Evolutionary conservation across 495 filamentous ascomycete species (phyloP).

Genomic region (Mytilinidion resinicola): DNA sequence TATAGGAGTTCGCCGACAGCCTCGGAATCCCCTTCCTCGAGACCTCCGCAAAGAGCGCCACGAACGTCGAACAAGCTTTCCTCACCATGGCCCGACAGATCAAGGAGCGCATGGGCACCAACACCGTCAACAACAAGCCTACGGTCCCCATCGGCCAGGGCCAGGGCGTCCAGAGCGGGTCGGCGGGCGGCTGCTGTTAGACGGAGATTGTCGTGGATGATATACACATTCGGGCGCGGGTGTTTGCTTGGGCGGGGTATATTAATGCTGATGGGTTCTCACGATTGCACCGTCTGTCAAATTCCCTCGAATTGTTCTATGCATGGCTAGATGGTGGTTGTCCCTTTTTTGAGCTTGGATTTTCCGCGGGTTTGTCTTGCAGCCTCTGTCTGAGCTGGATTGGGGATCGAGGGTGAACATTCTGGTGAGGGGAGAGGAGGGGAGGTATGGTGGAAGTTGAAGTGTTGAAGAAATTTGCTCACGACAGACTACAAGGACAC

Average conservation of each 20-base stretch:
- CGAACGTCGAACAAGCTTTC: conserved; percentile 99
- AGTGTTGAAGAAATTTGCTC: too few relatives aligned
- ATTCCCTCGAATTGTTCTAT: conserved; percentile 16
- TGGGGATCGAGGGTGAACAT: too few relatives aligned
- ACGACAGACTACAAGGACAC: too few relatives aligned
- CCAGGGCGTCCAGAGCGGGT: conserved; percentile 87
- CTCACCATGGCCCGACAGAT: conserved; percentile 99
- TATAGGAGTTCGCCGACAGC: conserved; percentile 97
- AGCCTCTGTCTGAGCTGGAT: too few relatives aligned
- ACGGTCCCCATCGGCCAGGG: conserved; percentile 92
- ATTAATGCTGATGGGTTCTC: conserved; percentile 26
- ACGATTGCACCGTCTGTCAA: conserved; percentile 15
- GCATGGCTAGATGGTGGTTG: conserved; percentile 28
- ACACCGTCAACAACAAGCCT: conserved; percentile 96
- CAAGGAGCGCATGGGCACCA: conserved; percentile 98
- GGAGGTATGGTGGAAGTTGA: too few relatives aligned
- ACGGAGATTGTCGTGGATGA: conserved; percentile 23
- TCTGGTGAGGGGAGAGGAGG: too few relatives aligned
- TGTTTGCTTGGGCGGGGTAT: conserved; percentile 24
- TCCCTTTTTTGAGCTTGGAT: conserved; percentile 25
- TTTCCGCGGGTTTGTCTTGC: not conserved
- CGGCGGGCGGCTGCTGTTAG: conserved; percentile 92
- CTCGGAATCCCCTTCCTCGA: conserved; percentile 99
- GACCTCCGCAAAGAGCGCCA: conserved; percentile 98
- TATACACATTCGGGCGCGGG: conserved; percentile 25